phyloP scores from a whole-genome alignment of 2,329 filamentous ascomycete species.

The Colletotrichum shisoi region DNA sequence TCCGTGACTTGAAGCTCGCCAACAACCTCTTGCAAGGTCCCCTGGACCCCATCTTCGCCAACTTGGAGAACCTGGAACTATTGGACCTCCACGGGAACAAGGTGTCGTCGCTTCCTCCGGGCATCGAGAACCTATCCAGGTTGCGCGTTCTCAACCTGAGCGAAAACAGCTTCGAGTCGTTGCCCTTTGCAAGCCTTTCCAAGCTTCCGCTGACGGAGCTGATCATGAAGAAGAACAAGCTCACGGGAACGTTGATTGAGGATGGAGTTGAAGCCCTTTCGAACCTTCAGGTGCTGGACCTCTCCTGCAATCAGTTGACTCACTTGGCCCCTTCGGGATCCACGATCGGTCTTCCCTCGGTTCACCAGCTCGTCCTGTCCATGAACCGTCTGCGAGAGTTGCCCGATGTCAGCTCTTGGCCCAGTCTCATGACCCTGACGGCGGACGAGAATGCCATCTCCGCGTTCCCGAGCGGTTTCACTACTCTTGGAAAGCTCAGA shows the following conservation, averaged over 20 bases:
- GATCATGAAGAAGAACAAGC: slow-evolving; percentile 77
- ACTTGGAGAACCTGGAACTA: slow-evolving; percentile 74
- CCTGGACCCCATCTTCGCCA: slow-evolving; percentile 69
- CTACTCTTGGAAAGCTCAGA: slow-evolving; percentile 70
- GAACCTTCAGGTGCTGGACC: slow-evolving; percentile 76
- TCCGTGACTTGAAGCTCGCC: slow-evolving; percentile 83
- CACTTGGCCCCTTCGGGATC: slow-evolving; percentile 57
- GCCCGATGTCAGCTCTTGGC: slow-evolving; percentile 79
- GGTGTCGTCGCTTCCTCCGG: slow-evolving; percentile 73
- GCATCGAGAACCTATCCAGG: slow-evolving; percentile 70
- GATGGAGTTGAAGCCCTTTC: slow-evolving; percentile 65
- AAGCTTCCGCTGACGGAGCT: slow-evolving; percentile 77
- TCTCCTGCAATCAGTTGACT: slow-evolving; percentile 77
- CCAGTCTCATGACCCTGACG: slow-evolving; percentile 73
- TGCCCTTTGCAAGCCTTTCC: slow-evolving; percentile 75
- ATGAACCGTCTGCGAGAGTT: slow-evolving; percentile 79
- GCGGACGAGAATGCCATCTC: slow-evolving; percentile 84
- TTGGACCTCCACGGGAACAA: slow-evolving; percentile 85
- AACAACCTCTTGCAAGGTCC: slow-evolving; percentile 77
- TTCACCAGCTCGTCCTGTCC: slow-evolving; percentile 79
- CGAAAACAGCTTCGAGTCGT: slow-evolving; percentile 75
- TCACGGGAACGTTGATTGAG: slow-evolving; percentile 76
- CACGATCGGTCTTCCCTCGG: slow-evolving; percentile 69
- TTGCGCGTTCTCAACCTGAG: slow-evolving; percentile 81
- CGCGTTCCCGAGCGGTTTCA: slow-evolving; percentile 78